Evolutionary conservation across 1,284 basidiomycete species (phyloP).

Genomic region (Rhodotorula sp.): DNA sequence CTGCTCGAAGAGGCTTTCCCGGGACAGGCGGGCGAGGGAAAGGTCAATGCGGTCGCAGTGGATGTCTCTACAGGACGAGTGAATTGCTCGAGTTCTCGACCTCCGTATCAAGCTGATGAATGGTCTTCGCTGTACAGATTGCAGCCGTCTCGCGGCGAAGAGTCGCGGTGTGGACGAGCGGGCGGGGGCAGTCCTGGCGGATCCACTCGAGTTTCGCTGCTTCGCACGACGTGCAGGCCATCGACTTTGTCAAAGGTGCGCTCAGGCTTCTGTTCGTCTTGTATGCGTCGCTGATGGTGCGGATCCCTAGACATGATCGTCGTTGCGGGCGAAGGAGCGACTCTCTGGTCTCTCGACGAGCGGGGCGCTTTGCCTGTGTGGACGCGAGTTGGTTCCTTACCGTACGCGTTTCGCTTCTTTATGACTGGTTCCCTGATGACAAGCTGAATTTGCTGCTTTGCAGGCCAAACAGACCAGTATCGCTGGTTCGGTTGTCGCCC

Average conservation of each 20-base stretch:
- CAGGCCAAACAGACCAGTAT: neutral
- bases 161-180: conserved; percentile 37
- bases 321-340: conserved; percentile 21
- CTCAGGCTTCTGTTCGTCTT: neutral
- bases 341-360: conserved; percentile 36
- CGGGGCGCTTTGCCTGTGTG: conserved; percentile 24
- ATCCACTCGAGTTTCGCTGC: conserved; percentile 72
- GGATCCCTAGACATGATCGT: conserved; percentile 33
- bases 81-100: neutral
- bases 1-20: conserved; percentile 35
- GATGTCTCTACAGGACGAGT: conserved; percentile 30
- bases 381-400: conserved; percentile 12
- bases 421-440: no score
- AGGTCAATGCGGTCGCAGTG: conserved; percentile 36
- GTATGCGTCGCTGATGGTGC: neutral
- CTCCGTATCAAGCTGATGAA: neutral
- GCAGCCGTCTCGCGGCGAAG: conserved; percentile 32
- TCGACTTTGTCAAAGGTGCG: conserved; percentile 67
- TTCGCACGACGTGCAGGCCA: conserved; percentile 57
- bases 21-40: neutral
- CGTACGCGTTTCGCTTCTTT: neutral
- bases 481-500: conserved; percentile 16
- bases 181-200: conserved; percentile 56
- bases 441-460: no score
- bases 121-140: conserved; percentile 19